Evolutionary conservation across 2,329 filamentous ascomycete species (phyloP).

Genomic region (Ophiognomonia clavigignenti-juglandacearum): DNA sequence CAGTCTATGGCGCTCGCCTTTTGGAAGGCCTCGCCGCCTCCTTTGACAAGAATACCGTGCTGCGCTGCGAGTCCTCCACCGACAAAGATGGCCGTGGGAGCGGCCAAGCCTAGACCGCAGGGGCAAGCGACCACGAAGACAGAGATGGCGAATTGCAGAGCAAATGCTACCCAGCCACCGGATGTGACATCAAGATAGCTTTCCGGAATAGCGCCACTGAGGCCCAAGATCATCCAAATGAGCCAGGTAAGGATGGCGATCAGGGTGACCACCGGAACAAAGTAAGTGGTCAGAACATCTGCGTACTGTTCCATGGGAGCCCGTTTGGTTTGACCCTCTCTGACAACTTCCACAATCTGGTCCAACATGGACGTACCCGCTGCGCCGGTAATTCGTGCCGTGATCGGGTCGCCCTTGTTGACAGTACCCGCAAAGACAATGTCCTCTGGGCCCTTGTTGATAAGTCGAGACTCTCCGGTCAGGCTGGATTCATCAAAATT

Average conservation of each 20-base stretch:
- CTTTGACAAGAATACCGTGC: slow-evolving; percentile 76
- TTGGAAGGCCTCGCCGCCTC: slow-evolving; percentile 80
- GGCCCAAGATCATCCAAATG: slow-evolving; percentile 63
- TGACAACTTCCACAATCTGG: slow-evolving; percentile 70
- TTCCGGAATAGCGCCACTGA: slow-evolving; percentile 50
- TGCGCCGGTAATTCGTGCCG: slow-evolving; percentile 58
- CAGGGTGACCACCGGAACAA: slow-evolving; percentile 68
- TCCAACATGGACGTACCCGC: slow-evolving; percentile 72
- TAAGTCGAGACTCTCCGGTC: slow-evolving; percentile 69
- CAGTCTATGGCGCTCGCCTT: slow-evolving; percentile 74
- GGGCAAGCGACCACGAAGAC: slow-evolving; percentile 86
- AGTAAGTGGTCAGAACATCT: slow-evolving; percentile 68
- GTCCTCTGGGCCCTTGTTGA: slow-evolving; percentile 60
- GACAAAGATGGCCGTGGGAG: slow-evolving; percentile 80
- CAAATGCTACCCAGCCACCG: slow-evolving; percentile 68
- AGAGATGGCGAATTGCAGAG: slow-evolving; percentile 76
- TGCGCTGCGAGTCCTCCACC: slow-evolving; percentile 75
- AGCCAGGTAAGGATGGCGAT: slow-evolving; percentile 68
- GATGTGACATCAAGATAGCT: slow-evolving; percentile 49
- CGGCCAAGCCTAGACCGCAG: slow-evolving; percentile 78
- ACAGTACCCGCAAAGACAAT: slow-evolving; percentile 68
- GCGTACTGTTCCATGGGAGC: slow-evolving; percentile 73
- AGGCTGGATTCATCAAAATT: slow-evolving; percentile 87
- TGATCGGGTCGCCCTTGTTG: slow-evolving; percentile 62
- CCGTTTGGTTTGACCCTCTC: slow-evolving; percentile 70